A percentile compares a stretch with the other conserved stretches of the same genome.
These are phyloP conservation scores for Drosera capensis DNA, from an alignment of 148 eudicot species.

Conservation along the genomic window DNA sequence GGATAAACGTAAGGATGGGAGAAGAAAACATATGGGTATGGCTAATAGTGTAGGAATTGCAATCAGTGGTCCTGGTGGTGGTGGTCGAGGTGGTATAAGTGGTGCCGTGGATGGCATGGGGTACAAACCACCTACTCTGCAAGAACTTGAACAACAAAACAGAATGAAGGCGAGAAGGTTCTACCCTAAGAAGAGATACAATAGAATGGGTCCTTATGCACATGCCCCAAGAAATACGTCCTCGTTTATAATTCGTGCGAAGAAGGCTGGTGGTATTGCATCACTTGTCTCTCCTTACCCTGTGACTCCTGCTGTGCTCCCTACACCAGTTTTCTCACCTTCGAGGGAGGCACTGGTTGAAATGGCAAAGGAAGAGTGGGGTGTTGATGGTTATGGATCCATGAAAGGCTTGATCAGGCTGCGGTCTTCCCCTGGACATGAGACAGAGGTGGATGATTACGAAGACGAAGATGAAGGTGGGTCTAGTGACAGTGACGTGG, in stretches of 20 bases:
- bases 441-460: conserved; percentile 41
- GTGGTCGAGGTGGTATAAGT: conserved; percentile 7
- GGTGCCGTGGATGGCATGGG: conserved; percentile 18
- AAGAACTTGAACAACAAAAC: conserved; percentile 71
- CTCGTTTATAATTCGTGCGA: conserved; percentile 75
- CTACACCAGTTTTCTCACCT: conserved; percentile 80
- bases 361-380: conserved; percentile 99
- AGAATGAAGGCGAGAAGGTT: conserved; percentile 52
- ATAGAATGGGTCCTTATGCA: conserved; percentile 61
- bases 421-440: conserved; percentile 49
- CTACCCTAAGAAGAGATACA: conserved; percentile 47
- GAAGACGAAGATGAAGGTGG: conserved; percentile 70
- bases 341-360: conserved; percentile 82
- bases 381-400: conserved; percentile 94
- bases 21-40: conserved; percentile 19
- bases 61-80: conserved; percentile 9
- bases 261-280: conserved; percentile 80
- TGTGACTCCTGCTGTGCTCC: conserved; percentile 77
- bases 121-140: conserved; percentile 48
- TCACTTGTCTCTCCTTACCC: conserved; percentile 73
- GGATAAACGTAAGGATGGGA: conserved; percentile 29
- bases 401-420: conserved; percentile 94
- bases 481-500: conserved; percentile 90
- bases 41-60: conserved; percentile 12
- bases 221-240: conserved; percentile 86